Evolutionary conservation across 2,329 filamentous ascomycete genomes (phyloP), one percentile per base, ranked within the genome.

Genomic region (Nemania diffusa): DNA sequence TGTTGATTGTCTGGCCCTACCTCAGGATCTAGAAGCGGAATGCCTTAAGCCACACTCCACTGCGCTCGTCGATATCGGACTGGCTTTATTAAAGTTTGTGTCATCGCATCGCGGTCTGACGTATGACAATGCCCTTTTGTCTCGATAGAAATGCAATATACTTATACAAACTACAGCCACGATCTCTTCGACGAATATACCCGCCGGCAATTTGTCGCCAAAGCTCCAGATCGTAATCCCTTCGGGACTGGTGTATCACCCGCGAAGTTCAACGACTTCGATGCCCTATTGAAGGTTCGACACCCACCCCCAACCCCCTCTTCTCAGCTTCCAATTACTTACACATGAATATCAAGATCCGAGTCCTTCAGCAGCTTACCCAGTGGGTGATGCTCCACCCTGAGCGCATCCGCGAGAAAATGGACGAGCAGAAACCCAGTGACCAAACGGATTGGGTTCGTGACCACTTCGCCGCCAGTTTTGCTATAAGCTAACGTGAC

Each of bases 181-280:
- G 94, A 97, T 3, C 90, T 96, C 56, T 97, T 98, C 73, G 94
- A 98, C 77, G 94, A 97, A 76, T 97, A 97, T 78, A 91, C 94
- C 37, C 90, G 94, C 73, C 91, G 94, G 67, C 94, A 97, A 79
- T 99, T 94, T 78, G 81, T 91, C 60, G 86, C 90, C n/a, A 97
- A 93, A 81, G 90, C 91, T 1, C 91, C 94, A 2, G 79, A 87
- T 11, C 86, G 86, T 62, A 98, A 97, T 75, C 95, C 95, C 0
- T 97, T 97, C 75, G 95, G 95, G 53, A 85, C 88, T 26, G 91
- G 90, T 2, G 93, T 96, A 73, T 81, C 84, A 5, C 90, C 93
- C 0, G 84, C 84, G 37, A 91, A 86, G 60, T 99, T 99, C 77
- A 82, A 88, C 71, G 89, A 94, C 52, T 92, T 99, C 62, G 92